Base-by-base conservation (phyloP, 2,329 filamentous ascomycete species). In the Alternaria brassicicola region DNA sequence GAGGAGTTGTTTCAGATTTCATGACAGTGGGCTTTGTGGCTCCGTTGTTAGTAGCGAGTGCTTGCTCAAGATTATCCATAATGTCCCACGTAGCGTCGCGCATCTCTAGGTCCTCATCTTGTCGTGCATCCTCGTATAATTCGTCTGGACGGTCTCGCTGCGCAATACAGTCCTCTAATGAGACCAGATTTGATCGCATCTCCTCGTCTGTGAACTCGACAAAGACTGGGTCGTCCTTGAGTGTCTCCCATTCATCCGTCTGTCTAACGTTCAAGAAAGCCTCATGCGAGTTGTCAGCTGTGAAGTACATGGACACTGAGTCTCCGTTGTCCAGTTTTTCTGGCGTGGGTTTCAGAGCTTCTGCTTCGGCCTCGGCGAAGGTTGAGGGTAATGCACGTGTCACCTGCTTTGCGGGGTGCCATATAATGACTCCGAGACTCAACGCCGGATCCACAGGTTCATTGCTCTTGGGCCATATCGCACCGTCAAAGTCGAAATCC, bases 221-320 rank as follows among this genome's bases (percentile, higher is more conserved):
- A 61, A 84, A 85, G 15, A 83, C 79, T 2, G 82, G 78, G 55
- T 84, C 83, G 51, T 80, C 71, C 64, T 80, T 80, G 49, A 84
- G 75, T n/a, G 76, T 73, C 3, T 79, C 67, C 83, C 83, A 85
- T 21, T 79, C 75, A 35, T 81, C 78, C 0, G 81, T 84, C 58
- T 84, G 78, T 53, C 80, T 74, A 15, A 85, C 78, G 60, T 81
- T 79, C 33, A 80, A 65, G 53, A 79, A 75, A 15, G 79, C 78
- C 57, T 83, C 78, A 17, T 81, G 76, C 2, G 76, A 73, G 55
- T 78, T 79, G 12, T 78, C 75, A 3, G 73, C 61, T 4, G 75
- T 78, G 62, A 83, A 81, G 59, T 85, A 84, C 50, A 81, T 78
- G 1, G 83, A 85, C 3, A 83, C 78, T 35, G 80, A 82, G 47